These are phyloP conservation scores for Talaromyces sp. DNA, from an alignment of 2,329 filamentous ascomycete genomes.

Conservation along the genomic window DNA sequence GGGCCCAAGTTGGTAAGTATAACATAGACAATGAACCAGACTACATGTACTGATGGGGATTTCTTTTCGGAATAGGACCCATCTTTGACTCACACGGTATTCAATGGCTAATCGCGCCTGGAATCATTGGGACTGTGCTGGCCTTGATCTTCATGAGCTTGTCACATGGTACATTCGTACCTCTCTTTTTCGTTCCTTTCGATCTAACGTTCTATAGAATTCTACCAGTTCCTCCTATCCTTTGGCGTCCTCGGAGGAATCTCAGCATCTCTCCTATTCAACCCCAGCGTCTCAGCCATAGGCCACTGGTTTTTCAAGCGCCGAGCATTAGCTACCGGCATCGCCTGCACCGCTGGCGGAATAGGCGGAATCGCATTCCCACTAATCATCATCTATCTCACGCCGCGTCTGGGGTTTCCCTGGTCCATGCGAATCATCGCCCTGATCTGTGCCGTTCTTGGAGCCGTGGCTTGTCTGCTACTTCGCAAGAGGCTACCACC, in stretches of 20 bases:
- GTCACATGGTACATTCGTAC: not conserved
- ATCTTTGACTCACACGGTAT: constrained; percentile 32
- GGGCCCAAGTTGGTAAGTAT: constrained; percentile 19
- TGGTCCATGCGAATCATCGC: constrained; percentile 28
- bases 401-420: constrained; percentile 24
- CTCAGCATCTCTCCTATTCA: constrained; percentile 26
- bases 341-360: constrained; percentile 29
- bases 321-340: constrained; percentile 27
- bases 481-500: not conserved
- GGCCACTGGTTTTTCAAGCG: constrained; percentile 30
- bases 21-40: not conserved
- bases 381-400: constrained; percentile 23
- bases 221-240: constrained; percentile 32
- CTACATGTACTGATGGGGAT: not conserved
- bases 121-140: not conserved
- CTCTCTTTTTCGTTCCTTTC: constrained; percentile 15
- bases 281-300: constrained; percentile 23
- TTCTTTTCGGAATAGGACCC: constrained; percentile 14
- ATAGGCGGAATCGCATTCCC: constrained; percentile 32
- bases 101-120: not conserved
- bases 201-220: constrained; percentile 16
- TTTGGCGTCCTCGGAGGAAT: constrained; percentile 30
- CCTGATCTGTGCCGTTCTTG: constrained; percentile 16
- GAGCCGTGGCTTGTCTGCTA: not conserved
- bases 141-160: not conserved